These are phyloP conservation scores for Knoxdaviesia capensis DNA, from an alignment of 2,329 filamentous ascomycete species.

Conservation along the genomic window DNA sequence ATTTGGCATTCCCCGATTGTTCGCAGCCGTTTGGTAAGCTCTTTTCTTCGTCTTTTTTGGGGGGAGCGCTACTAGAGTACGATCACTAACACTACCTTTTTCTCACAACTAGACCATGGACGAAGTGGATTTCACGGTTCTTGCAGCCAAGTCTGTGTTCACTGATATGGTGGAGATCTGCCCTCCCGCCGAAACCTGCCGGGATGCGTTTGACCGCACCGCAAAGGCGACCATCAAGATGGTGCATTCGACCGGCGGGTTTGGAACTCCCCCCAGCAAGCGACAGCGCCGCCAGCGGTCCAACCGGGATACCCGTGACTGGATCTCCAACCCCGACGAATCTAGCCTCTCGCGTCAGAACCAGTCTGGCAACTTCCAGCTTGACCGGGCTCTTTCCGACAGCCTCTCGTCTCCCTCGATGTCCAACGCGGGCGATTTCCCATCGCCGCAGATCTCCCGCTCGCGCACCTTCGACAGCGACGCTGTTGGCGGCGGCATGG, in stretches of 20 bases:
- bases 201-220: constrained; percentile 87
- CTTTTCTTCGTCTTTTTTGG: background rate
- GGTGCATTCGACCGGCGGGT: constrained; percentile 73
- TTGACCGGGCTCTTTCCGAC: constrained; percentile 18
- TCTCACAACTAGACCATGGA: constrained; percentile 47
- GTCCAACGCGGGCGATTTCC: constrained; percentile 15
- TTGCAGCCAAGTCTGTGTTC: constrained; percentile 83
- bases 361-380: constrained; percentile 8
- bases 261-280: constrained; percentile 27
- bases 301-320: constrained; percentile 8
- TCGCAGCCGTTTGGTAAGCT: constrained; percentile 62
- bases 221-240: constrained; percentile 91
- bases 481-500: constrained; percentile 11
- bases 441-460: constrained; percentile 18
- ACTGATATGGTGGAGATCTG: constrained; percentile 87
- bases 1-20: constrained; percentile 93
- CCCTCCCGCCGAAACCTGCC: constrained; percentile 81
- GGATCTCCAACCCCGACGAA: constrained; percentile 11
- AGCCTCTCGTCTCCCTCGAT: constrained; percentile 20
- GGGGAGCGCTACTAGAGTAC: background rate
- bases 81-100: constrained; percentile 2
- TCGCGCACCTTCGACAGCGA: constrained; percentile 14
- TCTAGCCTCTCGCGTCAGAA: constrained; percentile 7
- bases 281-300: constrained; percentile 9
- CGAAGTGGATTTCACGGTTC: constrained; percentile 91